These are phyloP conservation scores for Schwanniomyces occidentalis DNA, from an alignment of 805 yeast genomes.

Conservation along the genomic window DNA sequence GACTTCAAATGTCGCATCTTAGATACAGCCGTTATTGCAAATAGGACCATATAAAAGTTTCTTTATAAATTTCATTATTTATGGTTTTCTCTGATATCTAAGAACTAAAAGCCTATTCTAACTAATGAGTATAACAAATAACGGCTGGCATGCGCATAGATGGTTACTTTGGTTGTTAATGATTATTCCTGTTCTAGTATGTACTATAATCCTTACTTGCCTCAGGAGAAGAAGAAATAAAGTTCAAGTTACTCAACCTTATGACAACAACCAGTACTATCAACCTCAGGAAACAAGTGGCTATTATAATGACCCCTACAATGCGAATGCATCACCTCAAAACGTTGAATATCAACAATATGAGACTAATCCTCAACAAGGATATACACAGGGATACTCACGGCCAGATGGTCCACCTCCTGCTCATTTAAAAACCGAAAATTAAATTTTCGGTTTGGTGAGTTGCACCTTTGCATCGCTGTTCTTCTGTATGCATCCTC, in stretches of 20 bases:
- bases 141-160: slow-evolving; percentile 13
- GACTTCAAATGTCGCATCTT: too few species aligned
- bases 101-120: too few species aligned
- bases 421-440: slow-evolving; percentile 10
- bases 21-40: too few species aligned
- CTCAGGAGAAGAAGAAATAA: slow-evolving; percentile 9
- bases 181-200: slow-evolving; percentile 10
- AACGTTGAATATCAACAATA: slow-evolving; percentile 6
- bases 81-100: too few species aligned
- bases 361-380: too few species aligned
- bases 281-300: slow-evolving; percentile 14
- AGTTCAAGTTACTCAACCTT: slow-evolving; percentile 2
- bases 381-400: slow-evolving; percentile 4
- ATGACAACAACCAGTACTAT: slow-evolving; percentile 14
- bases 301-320: slow-evolving; percentile 4
- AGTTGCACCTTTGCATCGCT: too few species aligned
- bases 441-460: too few species aligned
- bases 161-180: slow-evolving; percentile 15
- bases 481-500: too few species aligned
- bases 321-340: slow-evolving; percentile 8
- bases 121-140: too few species aligned
- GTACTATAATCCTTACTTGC: slow-evolving; percentile 7
- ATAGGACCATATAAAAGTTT: too few species aligned
- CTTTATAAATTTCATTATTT: too few species aligned
- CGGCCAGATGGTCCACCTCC: slow-evolving; percentile 21